Base-by-base conservation (phyloP, 805 yeast species). In the Yarrowia sp. region DNA sequence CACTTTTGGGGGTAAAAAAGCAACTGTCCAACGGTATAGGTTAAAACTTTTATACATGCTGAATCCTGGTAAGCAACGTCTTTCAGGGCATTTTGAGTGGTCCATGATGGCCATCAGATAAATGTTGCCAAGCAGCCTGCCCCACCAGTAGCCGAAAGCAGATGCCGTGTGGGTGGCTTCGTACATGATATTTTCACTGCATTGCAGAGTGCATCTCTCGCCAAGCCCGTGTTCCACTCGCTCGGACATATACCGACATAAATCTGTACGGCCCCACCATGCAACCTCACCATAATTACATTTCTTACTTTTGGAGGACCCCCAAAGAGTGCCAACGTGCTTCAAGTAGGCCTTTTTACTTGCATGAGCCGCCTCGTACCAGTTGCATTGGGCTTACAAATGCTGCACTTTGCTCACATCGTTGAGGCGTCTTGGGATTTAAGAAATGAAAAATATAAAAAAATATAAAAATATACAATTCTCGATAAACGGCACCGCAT, bases 381-480 rank as follows among this genome's bases (percentile, higher is more conserved):
- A 38, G 53, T n/a, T 33, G 39, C 53, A 47, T 17, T 2, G 28
- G 41, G 55, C 55, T 48, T 33, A 48, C 41, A 35, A 48, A 48
- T 48, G 13, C 31, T 48, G 55, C 55, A 15, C 55, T 33, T 48
- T 48, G 55, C 55, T 48, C 55, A 17, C 55, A 9, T 33, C 31
- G n/a, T n/a, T n/a, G n/a, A n/a, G n/a, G n/a, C n/a, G n/a, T n/a
- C n/a, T n/a, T n/a, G n/a, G n/a, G n/a, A n/a, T n/a, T n/a, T n/a
- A n/a, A n/a, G n/a, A n/a, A n/a, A n/a, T 33, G 15, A 33, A 8
- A 32, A 13, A 32, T n/a, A 45, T n/a, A 8, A 11, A 31, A 45
- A 32, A 14, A 10, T 5, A 22, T 9, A 32, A 32, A 47, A 47
- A 11, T 8, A 47, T 9, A n/a, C 35, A 31, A 33, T 8, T 22